Percentiles rank a stretch among this genome's conserved stretches.
Evolutionary conservation across 257 asterid species (phyloP).

Genomic region (Petunia axillaris): DNA sequence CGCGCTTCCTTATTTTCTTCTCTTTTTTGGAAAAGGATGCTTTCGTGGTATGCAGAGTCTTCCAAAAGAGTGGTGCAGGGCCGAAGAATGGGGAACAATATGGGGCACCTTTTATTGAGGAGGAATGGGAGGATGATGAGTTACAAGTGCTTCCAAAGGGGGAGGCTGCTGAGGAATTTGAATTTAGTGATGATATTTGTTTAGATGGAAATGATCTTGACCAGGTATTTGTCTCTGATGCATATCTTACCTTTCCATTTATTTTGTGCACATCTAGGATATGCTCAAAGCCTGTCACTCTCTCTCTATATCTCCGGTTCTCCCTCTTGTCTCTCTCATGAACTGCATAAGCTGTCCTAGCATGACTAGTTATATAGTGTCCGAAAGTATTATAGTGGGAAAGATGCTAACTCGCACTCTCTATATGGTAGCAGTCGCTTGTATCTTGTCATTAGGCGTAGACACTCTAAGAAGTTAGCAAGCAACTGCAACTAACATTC

Average conservation of each 20-base stretch:
- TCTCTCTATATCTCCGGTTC: background rate
- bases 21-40: constrained; percentile 58
- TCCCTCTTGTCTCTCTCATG: background rate
- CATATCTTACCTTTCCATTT: background rate
- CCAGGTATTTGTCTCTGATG: constrained; percentile 47
- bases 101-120: constrained; percentile 90
- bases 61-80: constrained; percentile 98
- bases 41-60: constrained; percentile 81
- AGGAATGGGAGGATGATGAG: constrained; percentile 88
- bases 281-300: background rate
- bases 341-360: constrained; percentile 1
- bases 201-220: constrained; percentile 78
- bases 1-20: constrained; percentile 15
- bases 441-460: constrained; percentile 1
- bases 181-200: constrained; percentile 53
- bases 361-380: background rate
- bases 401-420: background rate
- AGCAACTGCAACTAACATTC: background rate
- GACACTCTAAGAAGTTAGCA: constrained; percentile 4
- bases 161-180: constrained; percentile 64
- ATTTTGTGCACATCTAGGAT: constrained; percentile 5
- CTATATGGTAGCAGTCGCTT: background rate
- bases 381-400: background rate
- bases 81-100: constrained; percentile 96
- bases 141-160: constrained; percentile 48